Evolutionary conservation across 306 rosid species (phyloP).

Genomic region (Alnus glutinosa): DNA sequence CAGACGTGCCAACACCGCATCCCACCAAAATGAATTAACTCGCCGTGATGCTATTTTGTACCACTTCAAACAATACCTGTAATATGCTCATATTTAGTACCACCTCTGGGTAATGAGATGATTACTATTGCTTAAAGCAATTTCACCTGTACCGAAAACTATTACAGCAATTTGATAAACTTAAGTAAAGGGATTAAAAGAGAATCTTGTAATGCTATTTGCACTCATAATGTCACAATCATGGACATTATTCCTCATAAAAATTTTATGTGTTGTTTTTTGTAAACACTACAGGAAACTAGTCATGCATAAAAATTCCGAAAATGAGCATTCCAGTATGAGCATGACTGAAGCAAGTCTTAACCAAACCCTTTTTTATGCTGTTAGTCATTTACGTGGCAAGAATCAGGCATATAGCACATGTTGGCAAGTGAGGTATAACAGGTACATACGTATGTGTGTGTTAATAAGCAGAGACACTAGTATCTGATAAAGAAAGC

Average conservation of each 20-base stretch:
- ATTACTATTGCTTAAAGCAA: constrained; percentile 1
- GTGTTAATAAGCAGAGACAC: background rate
- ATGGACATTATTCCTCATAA: background rate
- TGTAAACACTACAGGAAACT: background rate
- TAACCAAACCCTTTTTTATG: background rate
- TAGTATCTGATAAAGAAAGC: background rate
- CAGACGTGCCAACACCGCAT: constrained; percentile 74
- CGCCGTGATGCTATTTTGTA: constrained; percentile 78
- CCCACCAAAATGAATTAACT: constrained; percentile 86
- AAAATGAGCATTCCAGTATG: background rate
- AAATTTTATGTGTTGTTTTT: background rate
- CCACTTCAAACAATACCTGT: constrained; percentile 90
- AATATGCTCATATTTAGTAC: constrained; percentile 21
- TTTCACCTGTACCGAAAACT: background rate
- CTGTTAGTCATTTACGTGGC: background rate
- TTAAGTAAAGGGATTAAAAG: background rate
- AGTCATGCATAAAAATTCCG: background rate
- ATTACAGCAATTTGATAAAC: background rate
- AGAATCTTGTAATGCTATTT: background rate
- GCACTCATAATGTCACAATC: background rate
- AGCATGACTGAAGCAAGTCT: background rate
- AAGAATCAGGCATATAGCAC: background rate
- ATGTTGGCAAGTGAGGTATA: background rate
- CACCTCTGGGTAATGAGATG: constrained; percentile 32
- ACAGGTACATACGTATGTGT: background rate